Conservation (phyloP, 2,329 filamentous ascomycete genomes). For the Neurospora sp. region DNA sequence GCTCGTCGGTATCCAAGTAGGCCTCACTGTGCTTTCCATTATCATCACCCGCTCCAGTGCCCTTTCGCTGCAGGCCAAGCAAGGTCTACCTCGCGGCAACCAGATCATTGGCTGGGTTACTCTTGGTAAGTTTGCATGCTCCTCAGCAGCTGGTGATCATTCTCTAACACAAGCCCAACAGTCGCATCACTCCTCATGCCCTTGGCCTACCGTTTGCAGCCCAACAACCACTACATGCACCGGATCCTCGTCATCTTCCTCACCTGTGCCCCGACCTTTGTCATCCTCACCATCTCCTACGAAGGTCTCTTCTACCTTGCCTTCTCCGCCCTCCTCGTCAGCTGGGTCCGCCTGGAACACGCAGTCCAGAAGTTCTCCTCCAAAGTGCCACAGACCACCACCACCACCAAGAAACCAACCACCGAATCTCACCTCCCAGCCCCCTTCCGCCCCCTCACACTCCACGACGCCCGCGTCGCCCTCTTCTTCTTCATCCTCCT, state of each 20-base stretch:
- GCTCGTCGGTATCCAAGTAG: slow-evolving; percentile 62
- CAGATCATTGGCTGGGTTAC: slow-evolving; percentile 72
- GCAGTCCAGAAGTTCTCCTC: slow-evolving; percentile 46
- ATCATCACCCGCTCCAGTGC: slow-evolving; percentile 79
- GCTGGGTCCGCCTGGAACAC: slow-evolving; percentile 90
- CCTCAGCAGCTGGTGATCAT: neutral
- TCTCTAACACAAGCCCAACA: slow-evolving; percentile 24
- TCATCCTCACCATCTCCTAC: slow-evolving; percentile 94
- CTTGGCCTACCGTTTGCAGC: slow-evolving; percentile 67
- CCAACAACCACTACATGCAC: slow-evolving; percentile 83
- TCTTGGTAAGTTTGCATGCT: slow-evolving; percentile 10
- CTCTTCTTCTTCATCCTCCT: slow-evolving; percentile 93
- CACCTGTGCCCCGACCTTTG: slow-evolving; percentile 84
- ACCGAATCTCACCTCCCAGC: slow-evolving; percentile 14
- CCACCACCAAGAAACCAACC: slow-evolving; percentile 17
- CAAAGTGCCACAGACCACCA: slow-evolving; percentile 11
- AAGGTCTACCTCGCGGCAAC: slow-evolving; percentile 78
- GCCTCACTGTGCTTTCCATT: slow-evolving; percentile 71
- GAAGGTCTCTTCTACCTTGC: slow-evolving; percentile 93
- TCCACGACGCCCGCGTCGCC: slow-evolving; percentile 79
- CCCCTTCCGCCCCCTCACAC: slow-evolving; percentile 54
- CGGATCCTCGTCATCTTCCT: slow-evolving; percentile 82
- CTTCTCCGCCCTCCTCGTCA: slow-evolving; percentile 72
- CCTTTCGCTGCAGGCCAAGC: slow-evolving; percentile 74
- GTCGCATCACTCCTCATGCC: slow-evolving; percentile 70